Base-by-base conservation (phyloP, 2,329 filamentous ascomycete genomes). In the Xylariaceae sp. region DNA sequence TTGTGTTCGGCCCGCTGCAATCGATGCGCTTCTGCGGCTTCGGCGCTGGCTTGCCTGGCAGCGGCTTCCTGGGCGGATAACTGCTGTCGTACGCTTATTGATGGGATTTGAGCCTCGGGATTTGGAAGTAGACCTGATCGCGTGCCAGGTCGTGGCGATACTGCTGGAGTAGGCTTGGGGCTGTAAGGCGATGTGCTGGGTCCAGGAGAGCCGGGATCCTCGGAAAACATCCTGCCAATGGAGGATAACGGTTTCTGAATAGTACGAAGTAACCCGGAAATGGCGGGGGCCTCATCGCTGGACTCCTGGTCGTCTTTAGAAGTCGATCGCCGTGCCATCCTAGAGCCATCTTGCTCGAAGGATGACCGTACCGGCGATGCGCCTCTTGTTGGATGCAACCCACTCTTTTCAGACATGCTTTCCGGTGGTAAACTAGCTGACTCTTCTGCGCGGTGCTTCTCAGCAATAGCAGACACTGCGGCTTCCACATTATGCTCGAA, bases 401-500 rank as follows among this genome's bases (percentile, higher is more conserved):
- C 58, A 0, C 67, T 58, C 64, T 79, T 80, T 58, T 81, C 79
- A 8, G 74, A 77, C 32, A 75, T 71, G 1, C 67, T 61, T 2
- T 68, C 66, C 27, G 71, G 72, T 41, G 74, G 68, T 66, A 69
- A 69, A 62, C 70, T 62, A 56, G 66, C 65, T 58, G 77, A 78
- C 6, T 81, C 79, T 42, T 74, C 71, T 5, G 74, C 69, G 55
- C 84, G 81, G 65, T 96, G 91, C 65, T 89, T 89, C 72, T 96
- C 92, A 2, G 94, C 92, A 62, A 99, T 99, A 42, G 89, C 89
- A 4, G 90, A 96, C 2, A 99, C 95, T 6, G 94, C 91, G 3
- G 88, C 88, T 73, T 99, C 94, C n/a, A 99, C 95, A 62, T 96
- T 91, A 67, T 82, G 83, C 69, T 99, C 94, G 66, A 99, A 99